Conservation (phyloP, 1,284 basidiomycete species). For the Ustilago esculenta region DNA sequence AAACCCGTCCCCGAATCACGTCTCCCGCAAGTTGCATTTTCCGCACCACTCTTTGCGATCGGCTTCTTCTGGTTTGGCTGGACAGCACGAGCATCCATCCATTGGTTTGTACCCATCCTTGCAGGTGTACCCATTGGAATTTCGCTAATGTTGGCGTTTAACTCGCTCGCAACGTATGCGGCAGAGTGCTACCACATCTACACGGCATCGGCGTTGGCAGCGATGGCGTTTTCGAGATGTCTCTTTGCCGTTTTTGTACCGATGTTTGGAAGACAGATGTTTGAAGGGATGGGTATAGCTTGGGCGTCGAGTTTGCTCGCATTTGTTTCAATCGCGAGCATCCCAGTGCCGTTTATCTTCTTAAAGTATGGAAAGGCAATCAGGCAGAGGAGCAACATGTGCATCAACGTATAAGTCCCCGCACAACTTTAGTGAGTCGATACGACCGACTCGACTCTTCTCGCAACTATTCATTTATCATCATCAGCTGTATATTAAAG, state of each 20-base stretch:
- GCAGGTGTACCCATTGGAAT: conserved; percentile 31
- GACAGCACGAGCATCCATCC: conserved; percentile 37
- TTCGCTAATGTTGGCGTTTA: conserved; percentile 39
- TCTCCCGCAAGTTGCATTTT: conserved; percentile 28
- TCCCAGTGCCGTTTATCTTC: conserved; percentile 44
- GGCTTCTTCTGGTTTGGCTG: conserved; percentile 51
- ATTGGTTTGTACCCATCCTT: conserved; percentile 46
- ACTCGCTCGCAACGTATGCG: conserved; percentile 41
- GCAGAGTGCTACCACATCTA: conserved; percentile 48
- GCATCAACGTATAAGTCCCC: conserved; percentile 32
- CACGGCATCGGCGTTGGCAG: conserved; percentile 42
- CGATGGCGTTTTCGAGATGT: conserved; percentile 47
- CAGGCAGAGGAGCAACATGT: conserved; percentile 37
- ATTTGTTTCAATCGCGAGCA: conserved; percentile 24
- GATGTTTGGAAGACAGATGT: conserved; percentile 39
- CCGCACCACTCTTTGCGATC: conserved; percentile 32
- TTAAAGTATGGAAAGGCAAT: conserved; percentile 38
- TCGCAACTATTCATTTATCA: background rate
- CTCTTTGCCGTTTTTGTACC: conserved; percentile 47
- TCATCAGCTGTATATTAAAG: no score
- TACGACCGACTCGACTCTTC: no score
- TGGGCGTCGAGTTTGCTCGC: conserved; percentile 35
- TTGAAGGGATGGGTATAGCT: conserved; percentile 18
- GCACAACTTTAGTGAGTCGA: no score
- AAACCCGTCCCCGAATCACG: conserved; percentile 38